Evolutionary conservation across 768 basidiomycete genomes (phyloP), one percentile per base, ranked within the genome.

Genomic region (Lyophyllum shimeji): DNA sequence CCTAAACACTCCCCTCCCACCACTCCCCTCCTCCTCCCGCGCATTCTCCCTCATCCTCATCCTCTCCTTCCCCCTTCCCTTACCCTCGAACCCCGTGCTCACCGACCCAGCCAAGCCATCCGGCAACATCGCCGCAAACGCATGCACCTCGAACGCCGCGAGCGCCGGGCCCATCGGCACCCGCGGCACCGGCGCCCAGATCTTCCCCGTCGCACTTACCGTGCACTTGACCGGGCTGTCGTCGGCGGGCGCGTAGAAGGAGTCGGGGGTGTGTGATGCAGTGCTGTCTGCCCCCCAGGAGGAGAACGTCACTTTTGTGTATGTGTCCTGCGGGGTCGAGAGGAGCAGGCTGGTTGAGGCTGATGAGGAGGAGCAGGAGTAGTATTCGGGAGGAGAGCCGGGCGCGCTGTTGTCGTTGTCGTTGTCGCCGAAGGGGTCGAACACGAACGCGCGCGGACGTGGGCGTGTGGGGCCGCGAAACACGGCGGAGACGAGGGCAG

Each of bases 121-220:
- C 11, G 25, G 46, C 3, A 29, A 7, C 7, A 13, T 43, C 6
- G 49, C 49, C 9, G 27, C 21, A 12, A 53, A 24, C 2, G 53
- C 58, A 1, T 51, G 34, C 9, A 21, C 31, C 25, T 59, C 53
- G 20, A 59, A 59, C 12, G 42, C 42, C 1, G 37, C 45, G 9
- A 55, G 39, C 9, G 48, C 53, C 0, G 53, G 39, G 7, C 45
- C 44, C 17, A 34, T 55, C 2, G 50, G 25, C 15, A 33, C 29
- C 29, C 46, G 46, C 13, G 58, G 58, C 2, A 55, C 31, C 25
- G 58, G 58, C 2, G 58, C 53, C 7, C 46, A 31, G 45, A 59
- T 52, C 39, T 12, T 52, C 8, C 37, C 53, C 6, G 25, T 17
- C 17, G 43, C 29, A 0, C 33, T 46, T 34, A 50, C 48, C 21